Conservation (phyloP, 768 basidiomycete genomes). For the Xanthoconium purpureum region DNA sequence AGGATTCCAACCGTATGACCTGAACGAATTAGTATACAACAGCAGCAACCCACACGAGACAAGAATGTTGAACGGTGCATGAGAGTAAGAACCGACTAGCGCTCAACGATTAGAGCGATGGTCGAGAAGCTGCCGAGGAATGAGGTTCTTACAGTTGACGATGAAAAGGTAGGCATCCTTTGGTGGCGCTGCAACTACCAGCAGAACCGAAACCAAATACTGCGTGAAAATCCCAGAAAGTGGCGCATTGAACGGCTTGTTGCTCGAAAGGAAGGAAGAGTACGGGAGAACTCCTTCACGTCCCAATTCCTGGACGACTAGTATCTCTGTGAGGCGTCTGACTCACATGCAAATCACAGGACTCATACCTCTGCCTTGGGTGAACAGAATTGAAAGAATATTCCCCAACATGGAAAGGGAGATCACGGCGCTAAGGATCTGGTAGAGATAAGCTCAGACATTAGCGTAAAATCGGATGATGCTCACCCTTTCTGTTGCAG, state of each 20-base stretch:
- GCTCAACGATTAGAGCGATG: background rate
- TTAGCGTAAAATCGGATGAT: background rate
- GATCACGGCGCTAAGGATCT: conserved; percentile 62
- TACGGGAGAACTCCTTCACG: conserved; percentile 67
- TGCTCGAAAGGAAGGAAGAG: conserved; percentile 65
- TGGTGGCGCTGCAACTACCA: conserved; percentile 57
- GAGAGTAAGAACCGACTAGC: conserved; percentile 57
- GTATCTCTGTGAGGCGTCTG: background rate
- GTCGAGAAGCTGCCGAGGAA: background rate
- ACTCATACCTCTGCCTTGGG: conserved; percentile 58
- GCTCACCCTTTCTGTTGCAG: too few relatives aligned
- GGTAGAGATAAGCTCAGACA: conserved; percentile 1
- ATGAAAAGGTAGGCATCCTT: conserved; percentile 76
- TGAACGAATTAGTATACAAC: too few relatives aligned
- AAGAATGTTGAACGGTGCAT: conserved; percentile 53
- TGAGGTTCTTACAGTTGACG: conserved; percentile 52
- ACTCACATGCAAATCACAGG: background rate
- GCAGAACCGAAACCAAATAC: conserved; percentile 55
- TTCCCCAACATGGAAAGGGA: conserved; percentile 65
- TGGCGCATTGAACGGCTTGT: conserved; percentile 68
- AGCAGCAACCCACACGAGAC: conserved; percentile 36
- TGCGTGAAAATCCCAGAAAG: conserved; percentile 60
- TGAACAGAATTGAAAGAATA: conserved; percentile 58
- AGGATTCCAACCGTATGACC: too few relatives aligned
- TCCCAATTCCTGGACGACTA: conserved; percentile 72